A percentile compares a stretch with the other conserved stretches of the same genome.
Evolutionary conservation across 257 asterid species (phyloP).

Genomic region (Solanum medicagineum): DNA sequence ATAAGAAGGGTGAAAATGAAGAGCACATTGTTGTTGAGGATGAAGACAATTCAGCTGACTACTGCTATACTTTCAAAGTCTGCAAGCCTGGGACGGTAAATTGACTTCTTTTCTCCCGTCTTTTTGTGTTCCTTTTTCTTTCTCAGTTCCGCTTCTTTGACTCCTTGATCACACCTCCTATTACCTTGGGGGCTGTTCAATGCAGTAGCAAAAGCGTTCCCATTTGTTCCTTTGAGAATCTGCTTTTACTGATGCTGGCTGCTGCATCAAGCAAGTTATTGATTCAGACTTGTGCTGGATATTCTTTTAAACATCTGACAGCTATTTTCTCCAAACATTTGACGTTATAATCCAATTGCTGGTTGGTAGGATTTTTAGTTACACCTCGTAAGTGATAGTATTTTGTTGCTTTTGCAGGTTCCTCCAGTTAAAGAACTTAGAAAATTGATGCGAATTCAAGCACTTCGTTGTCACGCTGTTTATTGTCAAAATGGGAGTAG

Average conservation of each 20-base stretch:
- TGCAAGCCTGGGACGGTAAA: slow-evolving; percentile 68
- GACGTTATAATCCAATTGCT: background rate
- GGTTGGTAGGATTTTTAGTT: background rate
- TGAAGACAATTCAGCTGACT: slow-evolving; percentile 85
- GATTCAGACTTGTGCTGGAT: background rate
- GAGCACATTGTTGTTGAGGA: slow-evolving; percentile 80
- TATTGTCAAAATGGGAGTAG: slow-evolving; percentile 81
- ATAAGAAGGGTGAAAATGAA: slow-evolving; percentile 50
- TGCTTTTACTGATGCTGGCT: background rate
- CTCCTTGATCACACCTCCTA: background rate
- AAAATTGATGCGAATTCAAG: slow-evolving; percentile 90
- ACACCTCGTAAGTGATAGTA: background rate
- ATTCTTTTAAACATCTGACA: background rate
- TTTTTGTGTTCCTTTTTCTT: background rate
- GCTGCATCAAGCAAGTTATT: background rate
- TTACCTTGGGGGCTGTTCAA: background rate
- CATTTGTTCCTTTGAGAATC: background rate
- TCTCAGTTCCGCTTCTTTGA: background rate
- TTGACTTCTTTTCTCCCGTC: background rate
- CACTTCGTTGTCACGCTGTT: slow-evolving; percentile 84
- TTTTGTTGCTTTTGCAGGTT: slow-evolving; percentile 32
- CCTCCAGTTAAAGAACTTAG: slow-evolving; percentile 73
- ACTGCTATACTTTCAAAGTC: slow-evolving; percentile 90
- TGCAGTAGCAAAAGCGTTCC: background rate
- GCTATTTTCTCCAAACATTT: background rate